These are phyloP conservation scores for Posidonia australis DNA, from an alignment of 106 monocot genomes.

Conservation along the genomic window DNA sequence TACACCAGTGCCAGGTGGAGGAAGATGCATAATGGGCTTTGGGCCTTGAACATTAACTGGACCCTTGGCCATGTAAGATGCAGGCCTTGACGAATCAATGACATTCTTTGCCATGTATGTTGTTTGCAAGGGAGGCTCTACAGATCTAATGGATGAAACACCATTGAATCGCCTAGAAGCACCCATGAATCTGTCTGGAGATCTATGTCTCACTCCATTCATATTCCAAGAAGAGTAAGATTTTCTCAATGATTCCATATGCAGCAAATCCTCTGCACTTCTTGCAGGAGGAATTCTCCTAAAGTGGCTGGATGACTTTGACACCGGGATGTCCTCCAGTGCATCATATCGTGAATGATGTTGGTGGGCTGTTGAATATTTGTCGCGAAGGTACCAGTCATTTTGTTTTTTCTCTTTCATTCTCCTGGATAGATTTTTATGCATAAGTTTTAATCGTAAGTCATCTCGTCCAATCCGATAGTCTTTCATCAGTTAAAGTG, in stretches of 20 bases:
- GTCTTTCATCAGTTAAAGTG: constrained; percentile 38
- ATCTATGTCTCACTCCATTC: constrained; percentile 39
- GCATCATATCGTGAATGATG: constrained; percentile 15
- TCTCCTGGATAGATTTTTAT: constrained; percentile 34
- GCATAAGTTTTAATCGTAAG: constrained; percentile 70
- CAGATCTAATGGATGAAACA: constrained; percentile 27
- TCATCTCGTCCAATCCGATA: constrained; percentile 47
- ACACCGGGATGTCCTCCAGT: constrained; percentile 13
- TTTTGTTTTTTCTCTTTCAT: constrained; percentile 15
- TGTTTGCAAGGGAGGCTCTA: constrained; percentile 25
- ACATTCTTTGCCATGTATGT: constrained; percentile 20
- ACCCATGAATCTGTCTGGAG: constrained; percentile 49
- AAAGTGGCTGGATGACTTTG: constrained; percentile 14
- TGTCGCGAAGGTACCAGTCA: constrained; percentile 57
- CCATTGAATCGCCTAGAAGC: constrained; percentile 30
- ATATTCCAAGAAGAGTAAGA: constrained; percentile 25
- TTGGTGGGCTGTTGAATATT: constrained; percentile 41
- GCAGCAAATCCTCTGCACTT: constrained; percentile 63
- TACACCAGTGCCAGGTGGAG: constrained; percentile 16
- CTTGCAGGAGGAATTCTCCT: constrained; percentile 50
- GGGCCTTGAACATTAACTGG: constrained; percentile 26
- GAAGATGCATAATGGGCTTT: constrained; percentile 25
- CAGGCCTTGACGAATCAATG: constrained; percentile 31
- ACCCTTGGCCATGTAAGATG: constrained; percentile 25
- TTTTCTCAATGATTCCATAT: constrained; percentile 38